A percentile compares a stretch with the other conserved stretches of the same genome.
Conservation (phyloP, 352 stramenopile species). For the Blastocystis sp. region DNA sequence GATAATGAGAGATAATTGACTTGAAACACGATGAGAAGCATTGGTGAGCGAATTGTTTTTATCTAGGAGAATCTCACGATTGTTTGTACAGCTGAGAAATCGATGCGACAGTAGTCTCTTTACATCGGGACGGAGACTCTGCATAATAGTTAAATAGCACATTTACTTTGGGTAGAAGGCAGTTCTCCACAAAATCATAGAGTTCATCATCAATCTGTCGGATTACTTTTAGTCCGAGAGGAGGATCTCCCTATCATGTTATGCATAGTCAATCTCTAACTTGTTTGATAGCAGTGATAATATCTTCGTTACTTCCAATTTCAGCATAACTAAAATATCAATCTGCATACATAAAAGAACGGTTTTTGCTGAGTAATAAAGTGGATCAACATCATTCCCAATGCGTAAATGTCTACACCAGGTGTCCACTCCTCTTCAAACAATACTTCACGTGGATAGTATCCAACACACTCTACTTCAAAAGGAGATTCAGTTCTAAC, state of each 20-base stretch:
- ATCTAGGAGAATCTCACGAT: neutral
- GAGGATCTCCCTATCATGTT: neutral
- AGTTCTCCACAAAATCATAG: conserved; percentile 49
- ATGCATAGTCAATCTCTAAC: neutral
- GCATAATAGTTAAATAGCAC: neutral
- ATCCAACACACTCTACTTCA: neutral
- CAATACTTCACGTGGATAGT: conserved; percentile 26
- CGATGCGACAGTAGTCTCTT: neutral
- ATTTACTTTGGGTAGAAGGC: neutral
- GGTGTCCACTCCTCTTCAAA: neutral
- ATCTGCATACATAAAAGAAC: neutral
- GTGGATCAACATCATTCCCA: conserved; percentile 42
- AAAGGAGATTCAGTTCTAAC: neutral
- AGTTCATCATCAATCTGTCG: neutral
- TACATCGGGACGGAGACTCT: conserved; percentile 4
- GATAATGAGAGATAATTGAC: neutral
- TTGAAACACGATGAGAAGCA: neutral
- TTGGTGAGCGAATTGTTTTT: neutral
- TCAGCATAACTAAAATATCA: neutral
- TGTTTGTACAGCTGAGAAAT: neutral
- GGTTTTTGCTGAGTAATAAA: neutral
- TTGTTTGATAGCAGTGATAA: neutral
- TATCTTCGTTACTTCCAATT: neutral
- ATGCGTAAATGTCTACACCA: neutral
- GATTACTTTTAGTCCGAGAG: neutral